Percentiles rank a stretch among this genome's conserved stretches.
Evolutionary conservation across 108 stramenopile genomes (phyloP).

Genomic region (Cylindrotheca closterium): DNA sequence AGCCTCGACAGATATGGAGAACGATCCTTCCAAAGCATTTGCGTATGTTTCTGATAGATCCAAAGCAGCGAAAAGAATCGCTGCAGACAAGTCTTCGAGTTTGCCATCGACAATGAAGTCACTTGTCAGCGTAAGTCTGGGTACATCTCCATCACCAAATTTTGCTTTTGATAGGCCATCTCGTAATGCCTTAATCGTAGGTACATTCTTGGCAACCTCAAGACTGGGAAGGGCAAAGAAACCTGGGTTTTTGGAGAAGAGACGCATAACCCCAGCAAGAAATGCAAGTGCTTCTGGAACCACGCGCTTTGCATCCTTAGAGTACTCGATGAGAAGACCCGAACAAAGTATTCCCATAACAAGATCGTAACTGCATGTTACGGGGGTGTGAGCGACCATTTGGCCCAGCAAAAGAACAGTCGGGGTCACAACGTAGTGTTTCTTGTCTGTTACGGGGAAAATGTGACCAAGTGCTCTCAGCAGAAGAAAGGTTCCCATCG

Average conservation of each 20-base stretch:
- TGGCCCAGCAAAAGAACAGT: constrained; percentile 80
- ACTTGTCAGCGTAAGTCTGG: constrained; percentile 45
- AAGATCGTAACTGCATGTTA: constrained; percentile 69
- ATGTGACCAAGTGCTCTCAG: constrained; percentile 84
- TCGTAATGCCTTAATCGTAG: constrained; percentile 16
- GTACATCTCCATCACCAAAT: not conserved
- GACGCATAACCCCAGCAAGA: constrained; percentile 42
- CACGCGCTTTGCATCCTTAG: constrained; percentile 74
- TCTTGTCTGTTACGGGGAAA: constrained; percentile 89
- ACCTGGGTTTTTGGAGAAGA: constrained; percentile 54
- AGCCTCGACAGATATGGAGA: constrained; percentile 40
- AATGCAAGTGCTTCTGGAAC: constrained; percentile 86
- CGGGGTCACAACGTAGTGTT: constrained; percentile 90
- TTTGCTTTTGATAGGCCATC: constrained; percentile 1
- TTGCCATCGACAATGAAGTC: constrained; percentile 32
- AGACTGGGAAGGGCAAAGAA: constrained; percentile 47
- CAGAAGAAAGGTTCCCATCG: constrained; percentile 78
- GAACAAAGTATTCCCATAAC: constrained; percentile 73
- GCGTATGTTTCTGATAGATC: constrained; percentile 38
- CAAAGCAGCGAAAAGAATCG: constrained; percentile 53
- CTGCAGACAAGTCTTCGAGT: constrained; percentile 14
- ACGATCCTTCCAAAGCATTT: constrained; percentile 33
- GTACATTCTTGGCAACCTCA: constrained; percentile 32
- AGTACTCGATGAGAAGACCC: constrained; percentile 81
- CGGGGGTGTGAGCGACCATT: constrained; percentile 80